A percentile compares a stretch with the other conserved stretches of the same genome.
Evolutionary conservation across 1,284 basidiomycete genomes (phyloP).

Genomic region (Leccinum ponderosum): DNA sequence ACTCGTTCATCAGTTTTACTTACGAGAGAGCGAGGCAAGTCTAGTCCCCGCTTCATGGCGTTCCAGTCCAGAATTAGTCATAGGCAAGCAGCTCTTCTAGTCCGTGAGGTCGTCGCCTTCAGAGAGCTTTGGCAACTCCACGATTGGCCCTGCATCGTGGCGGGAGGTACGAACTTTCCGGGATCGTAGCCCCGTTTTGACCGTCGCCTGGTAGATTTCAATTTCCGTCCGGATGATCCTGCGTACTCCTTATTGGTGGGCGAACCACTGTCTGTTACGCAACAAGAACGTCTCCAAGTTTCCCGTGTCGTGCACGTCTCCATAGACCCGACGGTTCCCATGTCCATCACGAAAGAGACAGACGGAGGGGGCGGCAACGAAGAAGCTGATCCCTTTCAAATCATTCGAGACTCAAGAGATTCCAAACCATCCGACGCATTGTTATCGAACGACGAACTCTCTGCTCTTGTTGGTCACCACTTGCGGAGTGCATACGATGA

Average conservation of each 20-base stretch:
- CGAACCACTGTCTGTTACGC: slow-evolving; percentile 52
- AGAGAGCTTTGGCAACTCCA: slow-evolving; percentile 46
- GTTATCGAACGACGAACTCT: slow-evolving; percentile 62
- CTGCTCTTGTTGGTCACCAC: slow-evolving; percentile 45
- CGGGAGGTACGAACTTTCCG: slow-evolving; percentile 62
- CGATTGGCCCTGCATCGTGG: slow-evolving; percentile 78
- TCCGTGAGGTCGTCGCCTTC: slow-evolving; percentile 67
- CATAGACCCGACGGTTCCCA: slow-evolving; percentile 61
- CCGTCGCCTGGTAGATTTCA: slow-evolving; percentile 71
- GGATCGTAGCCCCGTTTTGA: slow-evolving; percentile 2
- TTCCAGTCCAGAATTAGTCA: slow-evolving; percentile 1
- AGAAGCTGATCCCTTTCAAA: slow-evolving; percentile 62
- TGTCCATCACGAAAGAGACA: slow-evolving; percentile 27
- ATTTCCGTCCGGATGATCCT: slow-evolving; percentile 85
- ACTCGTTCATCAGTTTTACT: slow-evolving; percentile 54
- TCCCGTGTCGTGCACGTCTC: slow-evolving; percentile 86
- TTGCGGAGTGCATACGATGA: slow-evolving; percentile 64
- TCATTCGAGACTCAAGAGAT: slow-evolving; percentile 76
- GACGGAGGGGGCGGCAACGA: slow-evolving; percentile 48
- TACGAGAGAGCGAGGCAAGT: slow-evolving; percentile 84
- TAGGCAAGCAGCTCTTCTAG: slow-evolving; percentile 71
- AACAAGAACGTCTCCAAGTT: slow-evolving; percentile 52
- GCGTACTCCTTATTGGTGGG: slow-evolving; percentile 82
- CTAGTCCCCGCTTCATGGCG: neutral
- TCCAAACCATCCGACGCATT: slow-evolving; percentile 71